Percentiles rank a stretch among this genome's conserved stretches.
phyloP scores from a whole-genome alignment of 2,329 filamentous ascomycete genomes.

The Trichophyton mentagrophytes region DNA sequence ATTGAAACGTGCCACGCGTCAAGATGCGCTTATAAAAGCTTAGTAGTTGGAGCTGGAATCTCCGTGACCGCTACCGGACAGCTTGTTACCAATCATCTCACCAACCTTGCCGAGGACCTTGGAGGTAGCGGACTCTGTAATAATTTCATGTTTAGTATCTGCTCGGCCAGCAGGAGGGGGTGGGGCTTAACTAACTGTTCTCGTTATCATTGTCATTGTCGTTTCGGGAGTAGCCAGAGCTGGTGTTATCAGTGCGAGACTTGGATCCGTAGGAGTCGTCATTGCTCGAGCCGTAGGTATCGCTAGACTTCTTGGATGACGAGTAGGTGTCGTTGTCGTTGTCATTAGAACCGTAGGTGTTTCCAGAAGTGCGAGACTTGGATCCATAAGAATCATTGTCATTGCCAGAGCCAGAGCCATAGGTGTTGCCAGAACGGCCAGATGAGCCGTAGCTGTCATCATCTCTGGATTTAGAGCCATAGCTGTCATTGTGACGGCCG shows the following conservation, averaged over 20 bases:
- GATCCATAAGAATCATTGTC: neutral
- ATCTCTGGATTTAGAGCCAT: neutral
- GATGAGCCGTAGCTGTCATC: neutral
- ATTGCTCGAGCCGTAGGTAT: neutral
- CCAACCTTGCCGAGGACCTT: constrained; percentile 9
- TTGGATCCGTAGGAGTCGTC: constrained; percentile 6
- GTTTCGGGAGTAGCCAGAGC: neutral
- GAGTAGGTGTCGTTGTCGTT: constrained; percentile 1
- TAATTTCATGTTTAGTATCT: neutral
- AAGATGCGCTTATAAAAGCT: neutral
- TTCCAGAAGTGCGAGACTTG: neutral
- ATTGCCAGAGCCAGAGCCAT: constrained; percentile 1
- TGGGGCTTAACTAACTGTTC: constrained; percentile 3
- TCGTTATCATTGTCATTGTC: constrained; percentile 6
- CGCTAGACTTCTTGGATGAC: neutral
- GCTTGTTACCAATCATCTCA: constrained; percentile 7
- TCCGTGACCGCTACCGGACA: neutral
- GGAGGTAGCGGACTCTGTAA: constrained; percentile 4
- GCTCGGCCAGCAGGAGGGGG: neutral
- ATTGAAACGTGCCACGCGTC: neutral
- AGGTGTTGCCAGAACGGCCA: constrained; percentile 2
- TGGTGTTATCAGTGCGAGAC: constrained; percentile 1
- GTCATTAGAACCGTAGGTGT: constrained; percentile 3
- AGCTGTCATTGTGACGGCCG: neutral
- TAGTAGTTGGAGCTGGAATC: constrained; percentile 1